Conservation (phyloP, 139 green algal species). For the Picochlorum sp. region DNA sequence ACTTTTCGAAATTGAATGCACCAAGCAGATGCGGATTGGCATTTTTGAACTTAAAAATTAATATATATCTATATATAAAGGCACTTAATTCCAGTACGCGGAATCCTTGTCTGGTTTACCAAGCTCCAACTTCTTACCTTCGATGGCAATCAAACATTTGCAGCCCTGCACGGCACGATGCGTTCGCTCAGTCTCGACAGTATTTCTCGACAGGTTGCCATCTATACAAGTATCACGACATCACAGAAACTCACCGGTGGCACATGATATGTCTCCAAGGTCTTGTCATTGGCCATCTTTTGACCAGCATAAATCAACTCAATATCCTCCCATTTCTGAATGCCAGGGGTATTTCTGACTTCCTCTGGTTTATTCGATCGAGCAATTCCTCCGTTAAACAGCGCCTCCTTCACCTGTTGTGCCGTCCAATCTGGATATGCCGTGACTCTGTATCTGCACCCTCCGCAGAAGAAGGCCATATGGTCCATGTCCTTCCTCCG, state of each 20-base stretch:
- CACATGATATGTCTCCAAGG: slow-evolving; percentile 72
- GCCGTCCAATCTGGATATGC: slow-evolving; percentile 70
- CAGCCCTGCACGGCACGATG: slow-evolving; percentile 54
- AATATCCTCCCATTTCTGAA: slow-evolving; percentile 68
- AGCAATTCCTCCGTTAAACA: slow-evolving; percentile 76
- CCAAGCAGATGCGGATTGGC: too few species aligned
- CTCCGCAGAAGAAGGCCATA: slow-evolving; percentile 82
- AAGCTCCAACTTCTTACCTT: slow-evolving; percentile 66
- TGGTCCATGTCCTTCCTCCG: slow-evolving; percentile 78
- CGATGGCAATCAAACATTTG: slow-evolving; percentile 77
- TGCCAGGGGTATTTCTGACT: slow-evolving; percentile 62
- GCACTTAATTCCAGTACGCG: slow-evolving; percentile 77
- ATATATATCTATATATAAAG: too few species aligned
- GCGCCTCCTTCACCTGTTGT: slow-evolving; percentile 64
- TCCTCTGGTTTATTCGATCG: slow-evolving; percentile 69
- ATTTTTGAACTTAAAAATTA: too few species aligned
- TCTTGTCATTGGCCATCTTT: slow-evolving; percentile 55
- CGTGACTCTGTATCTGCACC: slow-evolving; percentile 80
- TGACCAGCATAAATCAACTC: slow-evolving; percentile 75
- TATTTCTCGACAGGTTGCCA: neutral
- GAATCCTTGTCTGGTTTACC: slow-evolving; percentile 64
- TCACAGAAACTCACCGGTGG: slow-evolving; percentile 48
- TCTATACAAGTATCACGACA: neutral
- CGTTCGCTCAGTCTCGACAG: too few species aligned
- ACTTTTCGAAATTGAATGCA: too few species aligned